Conservation (phyloP, 768 basidiomycete genomes). For the Filobasidium floriforme region DNA sequence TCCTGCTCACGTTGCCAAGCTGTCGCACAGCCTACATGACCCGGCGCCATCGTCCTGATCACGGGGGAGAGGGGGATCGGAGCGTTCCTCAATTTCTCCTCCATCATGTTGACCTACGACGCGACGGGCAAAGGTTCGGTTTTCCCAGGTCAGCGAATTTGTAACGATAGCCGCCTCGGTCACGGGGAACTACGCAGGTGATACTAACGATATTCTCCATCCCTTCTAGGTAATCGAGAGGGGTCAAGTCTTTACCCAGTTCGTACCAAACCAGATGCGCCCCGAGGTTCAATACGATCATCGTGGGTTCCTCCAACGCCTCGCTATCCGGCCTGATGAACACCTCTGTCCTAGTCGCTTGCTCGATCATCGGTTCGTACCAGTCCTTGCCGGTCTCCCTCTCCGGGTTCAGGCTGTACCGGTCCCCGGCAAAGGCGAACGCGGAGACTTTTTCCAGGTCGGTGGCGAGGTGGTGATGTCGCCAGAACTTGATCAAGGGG, state of each 20-base stretch:
- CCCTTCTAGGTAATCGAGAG: background rate
- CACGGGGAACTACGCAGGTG: background rate
- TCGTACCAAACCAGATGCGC: background rate
- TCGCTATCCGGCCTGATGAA: background rate
- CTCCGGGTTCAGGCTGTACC: background rate
- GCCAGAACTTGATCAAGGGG: background rate
- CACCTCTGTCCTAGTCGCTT: background rate
- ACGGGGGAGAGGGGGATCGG: background rate
- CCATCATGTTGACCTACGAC: background rate
- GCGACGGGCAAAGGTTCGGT: too few relatives aligned
- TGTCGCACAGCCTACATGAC: background rate
- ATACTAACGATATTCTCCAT: background rate
- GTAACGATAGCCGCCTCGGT: too few relatives aligned
- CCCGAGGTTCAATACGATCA: background rate
- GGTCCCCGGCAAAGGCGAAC: background rate
- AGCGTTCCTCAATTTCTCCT: background rate
- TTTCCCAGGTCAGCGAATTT: too few relatives aligned
- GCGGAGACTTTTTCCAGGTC: too few relatives aligned
- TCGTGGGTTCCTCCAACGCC: background rate
- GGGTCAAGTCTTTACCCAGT: background rate
- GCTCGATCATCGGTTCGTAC: background rate
- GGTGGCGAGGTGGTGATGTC: background rate
- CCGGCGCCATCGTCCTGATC: background rate
- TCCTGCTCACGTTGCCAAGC: background rate
- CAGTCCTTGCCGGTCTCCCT: background rate